phyloP scores from a whole-genome alignment of 192 early-diverging fungal genomes.

The Coemansia furcata region DNA sequence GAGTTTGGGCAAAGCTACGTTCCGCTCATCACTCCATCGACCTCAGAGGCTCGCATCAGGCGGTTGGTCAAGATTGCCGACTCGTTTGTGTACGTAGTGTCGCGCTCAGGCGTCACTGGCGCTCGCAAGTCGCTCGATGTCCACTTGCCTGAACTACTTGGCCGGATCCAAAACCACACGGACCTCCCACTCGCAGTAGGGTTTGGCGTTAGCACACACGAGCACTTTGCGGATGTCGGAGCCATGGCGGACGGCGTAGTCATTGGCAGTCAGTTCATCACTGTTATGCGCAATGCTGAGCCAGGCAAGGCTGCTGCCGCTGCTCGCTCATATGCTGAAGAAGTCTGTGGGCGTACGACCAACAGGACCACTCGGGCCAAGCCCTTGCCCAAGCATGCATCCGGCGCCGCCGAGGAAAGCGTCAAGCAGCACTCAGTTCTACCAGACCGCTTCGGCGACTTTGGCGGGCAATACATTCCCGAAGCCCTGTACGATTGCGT shows the following conservation, averaged over 20 bases:
- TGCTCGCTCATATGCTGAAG: slow-evolving; percentile 54
- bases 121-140: slow-evolving; percentile 63
- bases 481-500: slow-evolving; percentile 97
- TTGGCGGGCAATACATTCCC: slow-evolving; percentile 96
- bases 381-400: slow-evolving; percentile 17
- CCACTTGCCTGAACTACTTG: slow-evolving; percentile 71
- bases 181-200: slow-evolving; percentile 89
- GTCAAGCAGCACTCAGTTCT: slow-evolving; percentile 55
- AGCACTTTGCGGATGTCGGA: slow-evolving; percentile 87
- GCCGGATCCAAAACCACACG: slow-evolving; percentile 77
- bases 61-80: slow-evolving; percentile 78
- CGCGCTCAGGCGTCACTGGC: slow-evolving; percentile 92
- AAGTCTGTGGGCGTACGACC: slow-evolving; percentile 52
- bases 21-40: slow-evolving; percentile 92
- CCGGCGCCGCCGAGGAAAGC: slow-evolving; percentile 15
- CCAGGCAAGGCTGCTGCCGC: slow-evolving; percentile 42
- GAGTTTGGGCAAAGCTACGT: slow-evolving; percentile 79
- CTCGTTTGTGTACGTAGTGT: slow-evolving; percentile 96
- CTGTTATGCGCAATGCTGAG: slow-evolving; percentile 64
- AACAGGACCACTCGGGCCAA: slow-evolving; percentile 24
- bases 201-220: slow-evolving; percentile 89
- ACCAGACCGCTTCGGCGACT: slow-evolving; percentile 84
- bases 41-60: slow-evolving; percentile 79
- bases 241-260: slow-evolving; percentile 92
- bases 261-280: slow-evolving; percentile 91